Evolutionary conservation across 352 stramenopile genomes (phyloP).

Genomic region (Pythium dissimile): DNA sequence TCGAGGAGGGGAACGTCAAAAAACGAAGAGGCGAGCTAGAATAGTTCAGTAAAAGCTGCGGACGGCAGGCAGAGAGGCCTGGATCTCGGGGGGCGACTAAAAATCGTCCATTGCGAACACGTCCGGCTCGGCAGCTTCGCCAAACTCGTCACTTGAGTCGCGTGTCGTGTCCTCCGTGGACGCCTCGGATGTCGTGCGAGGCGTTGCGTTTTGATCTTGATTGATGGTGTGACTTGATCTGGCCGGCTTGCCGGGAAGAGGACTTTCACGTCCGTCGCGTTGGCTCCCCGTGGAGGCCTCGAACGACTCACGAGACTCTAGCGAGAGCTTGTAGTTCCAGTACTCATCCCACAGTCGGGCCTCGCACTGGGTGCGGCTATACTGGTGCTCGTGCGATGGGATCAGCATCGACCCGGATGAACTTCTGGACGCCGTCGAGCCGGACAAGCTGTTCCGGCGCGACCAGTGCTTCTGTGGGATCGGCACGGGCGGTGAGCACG

Average conservation of each 20-base stretch:
- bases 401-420: slow-evolving; percentile 2
- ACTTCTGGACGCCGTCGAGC: neutral
- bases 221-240: neutral
- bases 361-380: slow-evolving; percentile 46
- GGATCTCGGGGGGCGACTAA: slow-evolving; percentile 14
- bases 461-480: slow-evolving; percentile 39
- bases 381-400: slow-evolving; percentile 15
- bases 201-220: slow-evolving; percentile 8
- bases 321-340: slow-evolving; percentile 73
- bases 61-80: neutral
- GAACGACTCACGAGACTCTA: slow-evolving; percentile 63
- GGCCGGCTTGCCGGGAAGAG: neutral
- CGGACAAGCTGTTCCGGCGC: slow-evolving; percentile 29
- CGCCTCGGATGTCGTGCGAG: slow-evolving; percentile 31
- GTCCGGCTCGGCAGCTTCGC: slow-evolving; percentile 21
- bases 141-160: slow-evolving; percentile 26
- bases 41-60: too few relatives aligned
- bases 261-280: neutral
- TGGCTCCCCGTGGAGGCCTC: slow-evolving; percentile 27
- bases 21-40: neutral
- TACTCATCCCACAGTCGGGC: slow-evolving; percentile 56
- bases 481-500: slow-evolving; percentile 48
- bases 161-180: slow-evolving; percentile 32
- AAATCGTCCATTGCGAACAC: slow-evolving; percentile 75
- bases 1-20: neutral